These are phyloP conservation scores for Pseudocercospora fuligena DNA, from an alignment of 2,329 filamentous ascomycete genomes.

Conservation along the genomic window DNA sequence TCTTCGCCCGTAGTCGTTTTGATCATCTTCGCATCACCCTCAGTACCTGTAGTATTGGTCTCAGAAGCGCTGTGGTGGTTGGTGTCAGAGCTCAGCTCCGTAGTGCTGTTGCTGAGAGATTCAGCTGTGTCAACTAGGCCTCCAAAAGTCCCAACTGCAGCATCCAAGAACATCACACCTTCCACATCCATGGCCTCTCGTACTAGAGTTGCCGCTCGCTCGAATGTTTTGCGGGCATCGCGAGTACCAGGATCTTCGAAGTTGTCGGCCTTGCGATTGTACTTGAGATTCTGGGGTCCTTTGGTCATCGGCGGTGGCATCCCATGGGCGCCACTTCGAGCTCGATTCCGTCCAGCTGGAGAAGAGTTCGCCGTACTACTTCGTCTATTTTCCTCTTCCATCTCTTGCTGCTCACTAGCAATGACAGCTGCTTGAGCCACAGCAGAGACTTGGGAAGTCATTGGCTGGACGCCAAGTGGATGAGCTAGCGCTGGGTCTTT, in stretches of 20 bases:
- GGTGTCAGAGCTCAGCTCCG: slow-evolving; percentile 29
- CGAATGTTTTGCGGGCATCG: slow-evolving; percentile 45
- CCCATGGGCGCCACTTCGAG: slow-evolving; percentile 15
- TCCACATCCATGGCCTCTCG: slow-evolving; percentile 55
- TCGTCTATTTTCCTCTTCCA: slow-evolving; percentile 12
- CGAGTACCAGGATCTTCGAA: slow-evolving; percentile 21
- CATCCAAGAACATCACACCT: slow-evolving; percentile 53
- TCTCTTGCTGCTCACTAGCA: slow-evolving; percentile 22
- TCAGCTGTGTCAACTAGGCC: slow-evolving; percentile 30
- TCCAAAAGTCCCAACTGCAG: slow-evolving; percentile 35
- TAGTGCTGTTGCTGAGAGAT: slow-evolving; percentile 18
- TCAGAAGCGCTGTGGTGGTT: slow-evolving; percentile 24
- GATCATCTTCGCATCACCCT: slow-evolving; percentile 26
- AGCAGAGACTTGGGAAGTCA: slow-evolving; percentile 21
- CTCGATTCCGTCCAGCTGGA: slow-evolving; percentile 4
- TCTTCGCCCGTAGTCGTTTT: slow-evolving; percentile 20
- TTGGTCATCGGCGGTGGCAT: slow-evolving; percentile 10
- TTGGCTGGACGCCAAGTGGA: slow-evolving; percentile 25
- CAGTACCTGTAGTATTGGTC: slow-evolving; percentile 25
- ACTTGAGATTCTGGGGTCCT: slow-evolving; percentile 16
- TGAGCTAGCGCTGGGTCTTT: slow-evolving; percentile 24
- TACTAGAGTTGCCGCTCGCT: slow-evolving; percentile 54
- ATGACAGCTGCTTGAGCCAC: slow-evolving; percentile 27
- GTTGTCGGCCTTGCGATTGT: slow-evolving; percentile 19
- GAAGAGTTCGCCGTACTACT: slow-evolving; percentile 10